phyloP scores from a whole-genome alignment of 192 early-diverging fungal genomes.

The Linnemannia zychae region DNA sequence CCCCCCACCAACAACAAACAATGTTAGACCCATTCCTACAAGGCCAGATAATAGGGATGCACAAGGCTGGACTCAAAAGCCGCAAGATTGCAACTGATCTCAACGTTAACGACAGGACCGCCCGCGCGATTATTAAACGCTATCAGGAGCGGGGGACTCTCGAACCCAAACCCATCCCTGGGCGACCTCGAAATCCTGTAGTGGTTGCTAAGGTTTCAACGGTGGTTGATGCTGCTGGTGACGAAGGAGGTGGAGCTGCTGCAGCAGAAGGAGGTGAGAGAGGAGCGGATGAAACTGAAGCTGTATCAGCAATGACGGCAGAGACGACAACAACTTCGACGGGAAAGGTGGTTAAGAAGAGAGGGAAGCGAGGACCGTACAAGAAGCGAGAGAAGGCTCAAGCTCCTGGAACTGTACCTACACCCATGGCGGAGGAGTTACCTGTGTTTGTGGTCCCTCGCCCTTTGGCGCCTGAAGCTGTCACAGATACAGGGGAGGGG shows the following conservation, averaged over 20 bases:
- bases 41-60: slow-evolving; percentile 5
- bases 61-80: not conserved
- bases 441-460: too few relatives aligned
- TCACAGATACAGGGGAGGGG: not conserved
- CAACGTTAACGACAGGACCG: not conserved
- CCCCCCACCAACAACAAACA: not conserved
- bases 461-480: not conserved
- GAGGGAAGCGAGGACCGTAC: not conserved
- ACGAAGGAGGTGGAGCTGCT: not conserved
- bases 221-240: not conserved
- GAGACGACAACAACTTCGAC: not conserved
- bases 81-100: not conserved
- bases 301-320: not conserved
- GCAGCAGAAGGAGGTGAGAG: not conserved
- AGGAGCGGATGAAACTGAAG: not conserved
- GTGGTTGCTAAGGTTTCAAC: not conserved
- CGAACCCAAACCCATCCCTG: not conserved
- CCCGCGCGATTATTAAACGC: not conserved
- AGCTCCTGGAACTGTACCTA: not conserved
- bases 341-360: not conserved
- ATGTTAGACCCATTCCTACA: not conserved
- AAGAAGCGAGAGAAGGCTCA: not conserved
- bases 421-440: too few relatives aligned
- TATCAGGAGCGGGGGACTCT: not conserved
- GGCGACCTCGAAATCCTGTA: not conserved